Evolutionary conservation across 202 grass and related monocot species (phyloP).

Genomic region (Dendrocalamus latiflorus): DNA sequence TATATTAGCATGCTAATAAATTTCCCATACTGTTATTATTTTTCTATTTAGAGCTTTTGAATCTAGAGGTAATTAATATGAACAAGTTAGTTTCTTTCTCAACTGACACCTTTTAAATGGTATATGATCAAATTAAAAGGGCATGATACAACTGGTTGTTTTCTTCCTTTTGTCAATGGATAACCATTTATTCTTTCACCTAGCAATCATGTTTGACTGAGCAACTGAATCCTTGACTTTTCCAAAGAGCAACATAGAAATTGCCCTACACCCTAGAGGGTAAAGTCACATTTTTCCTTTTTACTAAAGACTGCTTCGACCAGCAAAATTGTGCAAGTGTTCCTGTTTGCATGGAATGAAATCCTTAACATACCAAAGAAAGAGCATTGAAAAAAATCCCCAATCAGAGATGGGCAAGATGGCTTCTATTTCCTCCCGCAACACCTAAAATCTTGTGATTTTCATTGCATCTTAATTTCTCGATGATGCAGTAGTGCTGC

Average conservation of each 20-base stretch:
- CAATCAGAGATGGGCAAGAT: neutral
- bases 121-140: neutral
- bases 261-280: neutral
- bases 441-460: constrained; percentile 2
- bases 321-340: neutral
- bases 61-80: neutral
- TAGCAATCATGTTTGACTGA: constrained; percentile 16
- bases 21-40: neutral
- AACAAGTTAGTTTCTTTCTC: constrained; percentile 19
- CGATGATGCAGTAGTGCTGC: neutral
- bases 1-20: constrained; percentile 18
- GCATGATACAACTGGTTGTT: neutral
- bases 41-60: neutral
- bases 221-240: neutral
- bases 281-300: neutral
- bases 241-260: constrained; percentile 14
- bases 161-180: neutral
- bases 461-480: constrained; percentile 1
- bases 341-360: neutral
- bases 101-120: neutral
- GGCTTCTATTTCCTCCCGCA: neutral
- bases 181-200: neutral
- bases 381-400: neutral
- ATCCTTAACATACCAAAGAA: neutral
- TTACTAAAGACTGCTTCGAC: neutral